Evolutionary conservation across 176 grass and related monocot species (phyloP).

Genomic region (Bothriochloa decipiens): DNA sequence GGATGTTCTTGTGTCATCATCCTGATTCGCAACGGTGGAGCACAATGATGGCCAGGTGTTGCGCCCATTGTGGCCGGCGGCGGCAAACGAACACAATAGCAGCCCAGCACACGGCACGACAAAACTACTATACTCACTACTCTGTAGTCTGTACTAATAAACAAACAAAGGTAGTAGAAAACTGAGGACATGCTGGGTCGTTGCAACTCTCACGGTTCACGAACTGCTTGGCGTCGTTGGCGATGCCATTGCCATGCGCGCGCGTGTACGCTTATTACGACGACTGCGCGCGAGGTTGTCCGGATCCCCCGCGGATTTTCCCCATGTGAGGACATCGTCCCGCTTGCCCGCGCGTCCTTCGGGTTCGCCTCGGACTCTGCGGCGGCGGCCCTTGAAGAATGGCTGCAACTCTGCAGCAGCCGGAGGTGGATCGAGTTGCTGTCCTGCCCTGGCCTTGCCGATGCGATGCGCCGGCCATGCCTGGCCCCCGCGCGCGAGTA

Average conservation of each 20-base stretch:
- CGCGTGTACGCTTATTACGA: neutral
- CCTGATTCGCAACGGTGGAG: neutral
- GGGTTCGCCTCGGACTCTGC: neutral
- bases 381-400: neutral
- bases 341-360: neutral
- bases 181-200: neutral
- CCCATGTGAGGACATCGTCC: constrained; percentile 18
- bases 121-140: too few species aligned
- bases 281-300: neutral
- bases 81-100: neutral
- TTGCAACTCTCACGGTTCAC: neutral
- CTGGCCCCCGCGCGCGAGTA: neutral
- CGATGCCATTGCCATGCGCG: neutral
- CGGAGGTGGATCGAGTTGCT: neutral
- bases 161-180: neutral
- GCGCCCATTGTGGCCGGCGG: too few species aligned
- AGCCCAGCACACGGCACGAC: neutral
- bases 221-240: neutral
- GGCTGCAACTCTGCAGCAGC: neutral
- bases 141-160: too few species aligned
- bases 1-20: neutral
- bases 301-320: constrained; percentile 3
- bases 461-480: neutral
- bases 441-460: neutral
- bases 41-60: constrained; percentile 15